phyloP scores from a whole-genome alignment of 2,329 filamentous ascomycete genomes.

The Apiospora hydei region DNA sequence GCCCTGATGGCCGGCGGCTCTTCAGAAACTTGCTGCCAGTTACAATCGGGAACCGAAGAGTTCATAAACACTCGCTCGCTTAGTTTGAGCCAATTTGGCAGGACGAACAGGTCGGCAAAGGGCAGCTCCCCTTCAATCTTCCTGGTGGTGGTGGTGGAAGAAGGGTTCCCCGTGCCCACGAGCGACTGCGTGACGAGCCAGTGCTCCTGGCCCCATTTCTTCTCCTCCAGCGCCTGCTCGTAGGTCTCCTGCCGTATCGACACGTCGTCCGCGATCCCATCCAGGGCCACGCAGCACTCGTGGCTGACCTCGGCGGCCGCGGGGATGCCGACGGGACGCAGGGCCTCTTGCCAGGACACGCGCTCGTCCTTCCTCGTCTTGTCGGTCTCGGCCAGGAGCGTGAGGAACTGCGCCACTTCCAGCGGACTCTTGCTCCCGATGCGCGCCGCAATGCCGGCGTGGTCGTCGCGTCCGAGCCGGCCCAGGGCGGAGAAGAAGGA shows the following conservation, averaged over 20 bases:
- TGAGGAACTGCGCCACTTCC: slow-evolving; percentile 76
- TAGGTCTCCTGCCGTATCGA: slow-evolving; percentile 68
- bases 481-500: slow-evolving; percentile 71
- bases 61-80: slow-evolving; percentile 81
- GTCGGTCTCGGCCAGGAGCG: slow-evolving; percentile 62
- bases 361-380: slow-evolving; percentile 47
- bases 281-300: slow-evolving; percentile 70
- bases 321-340: slow-evolving; percentile 65
- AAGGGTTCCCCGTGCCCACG: neutral
- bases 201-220: slow-evolving; percentile 61
- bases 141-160: slow-evolving; percentile 31
- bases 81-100: slow-evolving; percentile 67
- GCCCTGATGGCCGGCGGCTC: slow-evolving; percentile 74
- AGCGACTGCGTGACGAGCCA: slow-evolving; percentile 68
- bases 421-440: slow-evolving; percentile 76
- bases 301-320: slow-evolving; percentile 76
- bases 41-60: slow-evolving; percentile 63
- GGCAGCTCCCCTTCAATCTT: slow-evolving; percentile 43
- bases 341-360: slow-evolving; percentile 42
- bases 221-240: slow-evolving; percentile 66
- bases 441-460: slow-evolving; percentile 66
- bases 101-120: slow-evolving; percentile 64
- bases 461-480: slow-evolving; percentile 68
- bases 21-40: slow-evolving; percentile 71
- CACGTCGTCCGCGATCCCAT: slow-evolving; percentile 72